phyloP scores from a whole-genome alignment of 352 stramenopile species.

The Phytopythium delawarense region DNA sequence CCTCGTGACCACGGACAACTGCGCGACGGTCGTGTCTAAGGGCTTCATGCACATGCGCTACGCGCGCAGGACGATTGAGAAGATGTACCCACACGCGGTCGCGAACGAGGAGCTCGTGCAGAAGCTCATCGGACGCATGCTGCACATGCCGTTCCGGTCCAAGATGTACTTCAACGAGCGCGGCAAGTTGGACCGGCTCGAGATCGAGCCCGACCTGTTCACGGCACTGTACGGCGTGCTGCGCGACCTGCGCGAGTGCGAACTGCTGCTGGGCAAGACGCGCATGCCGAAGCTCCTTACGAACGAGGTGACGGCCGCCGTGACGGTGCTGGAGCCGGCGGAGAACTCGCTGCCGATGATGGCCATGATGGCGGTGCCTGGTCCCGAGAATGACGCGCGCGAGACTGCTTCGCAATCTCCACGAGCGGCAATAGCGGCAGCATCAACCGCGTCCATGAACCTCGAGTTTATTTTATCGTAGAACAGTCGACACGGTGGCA shows the following conservation, averaged over 20 bases:
- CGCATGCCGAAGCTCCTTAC: slow-evolving; percentile 4
- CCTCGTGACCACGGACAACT: slow-evolving; percentile 21
- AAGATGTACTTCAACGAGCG: slow-evolving; percentile 37
- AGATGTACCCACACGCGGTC: slow-evolving; percentile 37
- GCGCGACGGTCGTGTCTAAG: slow-evolving; percentile 22
- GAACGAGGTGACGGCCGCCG: neutral
- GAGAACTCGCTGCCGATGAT: neutral
- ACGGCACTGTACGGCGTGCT: slow-evolving; percentile 32
- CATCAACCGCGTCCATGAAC: neutral
- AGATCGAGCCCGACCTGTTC: slow-evolving; percentile 39
- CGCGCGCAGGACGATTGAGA: slow-evolving; percentile 37
- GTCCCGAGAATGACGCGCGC: neutral
- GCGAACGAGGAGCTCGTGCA: slow-evolving; percentile 35
- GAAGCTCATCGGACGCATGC: slow-evolving; percentile 35
- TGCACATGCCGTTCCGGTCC: slow-evolving; percentile 35
- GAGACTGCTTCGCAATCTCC: neutral
- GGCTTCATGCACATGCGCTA: slow-evolving; percentile 43
- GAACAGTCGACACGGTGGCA: neutral
- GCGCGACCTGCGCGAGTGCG: slow-evolving; percentile 28
- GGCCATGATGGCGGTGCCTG: neutral
- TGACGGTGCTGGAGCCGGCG: neutral
- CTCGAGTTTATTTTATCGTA: slow-evolving; percentile 10
- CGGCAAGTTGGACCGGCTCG: slow-evolving; percentile 28
- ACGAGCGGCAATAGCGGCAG: neutral
- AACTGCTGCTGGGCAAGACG: slow-evolving; percentile 25